phyloP scores from a whole-genome alignment of 2,329 filamentous ascomycete species.

The Elsinoe fawcettii region DNA sequence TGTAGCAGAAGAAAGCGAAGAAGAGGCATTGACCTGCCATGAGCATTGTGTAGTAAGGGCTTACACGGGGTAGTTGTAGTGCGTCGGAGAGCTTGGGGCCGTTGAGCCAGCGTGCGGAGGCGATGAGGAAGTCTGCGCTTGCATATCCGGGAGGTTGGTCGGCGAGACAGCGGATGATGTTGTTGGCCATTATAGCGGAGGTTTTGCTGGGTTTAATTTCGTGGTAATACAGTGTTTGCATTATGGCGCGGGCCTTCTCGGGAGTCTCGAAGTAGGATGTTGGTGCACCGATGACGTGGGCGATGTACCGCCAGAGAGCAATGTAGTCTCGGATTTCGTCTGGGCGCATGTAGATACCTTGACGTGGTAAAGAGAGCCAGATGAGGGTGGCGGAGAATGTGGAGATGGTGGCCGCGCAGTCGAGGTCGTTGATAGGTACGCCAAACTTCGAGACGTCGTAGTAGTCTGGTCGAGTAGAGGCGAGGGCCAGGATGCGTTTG shows the following conservation, averaged over 20 bases:
- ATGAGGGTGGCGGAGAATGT: constrained; percentile 62
- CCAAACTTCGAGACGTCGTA: constrained; percentile 54
- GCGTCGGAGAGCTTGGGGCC: constrained; percentile 54
- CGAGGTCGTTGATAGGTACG: constrained; percentile 67
- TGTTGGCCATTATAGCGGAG: constrained; percentile 60
- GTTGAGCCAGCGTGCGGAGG: constrained; percentile 62
- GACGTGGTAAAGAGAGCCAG: constrained; percentile 61
- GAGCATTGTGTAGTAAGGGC: constrained; percentile 51
- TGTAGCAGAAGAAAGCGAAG: constrained; percentile 50
- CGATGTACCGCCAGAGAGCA: constrained; percentile 69
- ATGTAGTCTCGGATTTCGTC: constrained; percentile 63
- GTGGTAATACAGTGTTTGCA: constrained; percentile 59
- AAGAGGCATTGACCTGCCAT: constrained; percentile 60
- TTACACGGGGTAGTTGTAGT: constrained; percentile 51
- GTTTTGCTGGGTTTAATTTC: constrained; percentile 60
- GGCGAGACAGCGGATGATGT: constrained; percentile 64
- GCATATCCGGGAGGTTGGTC: constrained; percentile 58
- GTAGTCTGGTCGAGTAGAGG: constrained; percentile 50
- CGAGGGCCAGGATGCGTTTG: constrained; percentile 54
- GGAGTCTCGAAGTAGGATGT: constrained; percentile 52
- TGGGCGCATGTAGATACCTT: constrained; percentile 58
- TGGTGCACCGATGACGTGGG: constrained; percentile 62
- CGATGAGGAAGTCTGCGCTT: constrained; percentile 59
- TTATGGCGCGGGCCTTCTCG: constrained; percentile 49
- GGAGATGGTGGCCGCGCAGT: constrained; percentile 63